Percentiles rank a stretch among this genome's conserved stretches.
Conservation (phyloP, 2,329 filamentous ascomycete species). For the Camptophora hylomeconis region DNA sequence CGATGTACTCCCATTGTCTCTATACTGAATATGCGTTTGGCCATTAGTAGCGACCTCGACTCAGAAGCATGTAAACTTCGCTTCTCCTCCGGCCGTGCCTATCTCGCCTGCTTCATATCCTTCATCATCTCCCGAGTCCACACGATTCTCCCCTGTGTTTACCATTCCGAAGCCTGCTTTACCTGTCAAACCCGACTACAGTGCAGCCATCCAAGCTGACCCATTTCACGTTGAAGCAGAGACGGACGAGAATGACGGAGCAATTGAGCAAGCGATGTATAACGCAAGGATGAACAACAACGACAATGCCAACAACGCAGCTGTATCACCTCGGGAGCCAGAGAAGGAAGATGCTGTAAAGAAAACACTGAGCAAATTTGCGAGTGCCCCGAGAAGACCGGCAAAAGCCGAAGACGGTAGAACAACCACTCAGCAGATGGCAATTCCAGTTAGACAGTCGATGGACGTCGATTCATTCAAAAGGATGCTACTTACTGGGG, state of each 20-base stretch:
- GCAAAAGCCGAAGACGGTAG: conserved; percentile 1
- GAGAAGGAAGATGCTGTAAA: conserved; percentile 9
- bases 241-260: conserved; percentile 19
- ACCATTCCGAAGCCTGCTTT: conserved; percentile 7
- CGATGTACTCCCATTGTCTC: neutral
- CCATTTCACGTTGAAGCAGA: conserved; percentile 25
- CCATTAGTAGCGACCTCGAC: conserved; percentile 1
- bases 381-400: conserved; percentile 8
- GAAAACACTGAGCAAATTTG: conserved; percentile 15
- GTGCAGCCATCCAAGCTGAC: conserved; percentile 22
- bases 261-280: conserved; percentile 16
- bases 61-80: conserved; percentile 6
- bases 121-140: conserved; percentile 16
- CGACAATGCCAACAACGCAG: conserved; percentile 6
- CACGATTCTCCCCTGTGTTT: conserved; percentile 8
- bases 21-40: neutral
- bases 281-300: conserved; percentile 17
- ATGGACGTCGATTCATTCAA: conserved; percentile 71
- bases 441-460: conserved; percentile 32
- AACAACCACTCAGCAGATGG: conserved; percentile 10
- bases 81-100: conserved; percentile 7
- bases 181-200: conserved; percentile 7
- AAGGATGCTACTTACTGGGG: conserved; percentile 61
- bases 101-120: conserved; percentile 15
- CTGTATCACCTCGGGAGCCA: conserved; percentile 3